A percentile compares a stretch with the other conserved stretches of the same genome.
Conservation (phyloP, 1,139 yeast genomes). For the Debaryomycetaceae sp. region DNA sequence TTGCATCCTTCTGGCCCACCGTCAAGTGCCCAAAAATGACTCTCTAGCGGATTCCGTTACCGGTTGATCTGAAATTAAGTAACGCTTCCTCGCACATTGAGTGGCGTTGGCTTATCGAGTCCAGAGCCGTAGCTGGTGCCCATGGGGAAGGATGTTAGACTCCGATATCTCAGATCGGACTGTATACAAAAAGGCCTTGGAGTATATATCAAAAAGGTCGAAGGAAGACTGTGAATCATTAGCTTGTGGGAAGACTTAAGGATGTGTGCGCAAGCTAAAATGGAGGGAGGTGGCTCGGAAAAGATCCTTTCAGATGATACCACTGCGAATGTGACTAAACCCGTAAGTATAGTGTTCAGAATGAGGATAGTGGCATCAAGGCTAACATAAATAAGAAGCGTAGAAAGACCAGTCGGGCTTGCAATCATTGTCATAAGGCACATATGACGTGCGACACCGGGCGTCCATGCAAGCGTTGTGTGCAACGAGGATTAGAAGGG, state of each 20-base stretch:
- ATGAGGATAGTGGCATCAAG: background rate
- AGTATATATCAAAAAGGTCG: background rate
- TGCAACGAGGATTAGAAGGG: constrained; percentile 61
- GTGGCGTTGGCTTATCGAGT: too few relatives aligned
- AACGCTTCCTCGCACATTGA: too few relatives aligned
- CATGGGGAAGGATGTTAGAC: too few relatives aligned
- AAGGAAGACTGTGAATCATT: too few relatives aligned
- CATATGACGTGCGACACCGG: constrained; percentile 82
- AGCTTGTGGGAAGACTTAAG: background rate
- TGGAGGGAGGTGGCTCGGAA: constrained; percentile 1
- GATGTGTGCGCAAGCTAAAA: background rate
- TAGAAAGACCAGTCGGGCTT: constrained; percentile 73
- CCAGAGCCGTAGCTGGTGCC: too few relatives aligned
- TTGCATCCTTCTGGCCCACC: too few relatives aligned
- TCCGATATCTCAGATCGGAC: background rate
- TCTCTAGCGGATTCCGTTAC: too few relatives aligned
- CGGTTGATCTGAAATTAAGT: too few relatives aligned
- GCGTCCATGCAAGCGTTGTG: constrained; percentile 83
- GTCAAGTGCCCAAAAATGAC: too few relatives aligned
- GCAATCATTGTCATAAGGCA: constrained; percentile 80
- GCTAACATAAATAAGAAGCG: constrained; percentile 26
- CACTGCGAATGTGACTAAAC: constrained; percentile 2
- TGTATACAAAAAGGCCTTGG: background rate
- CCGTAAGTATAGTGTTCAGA: constrained; percentile 6
- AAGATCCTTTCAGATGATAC: background rate